Conservation (phyloP, 768 basidiomycete species). For the Rhizopogon vulgaris region DNA sequence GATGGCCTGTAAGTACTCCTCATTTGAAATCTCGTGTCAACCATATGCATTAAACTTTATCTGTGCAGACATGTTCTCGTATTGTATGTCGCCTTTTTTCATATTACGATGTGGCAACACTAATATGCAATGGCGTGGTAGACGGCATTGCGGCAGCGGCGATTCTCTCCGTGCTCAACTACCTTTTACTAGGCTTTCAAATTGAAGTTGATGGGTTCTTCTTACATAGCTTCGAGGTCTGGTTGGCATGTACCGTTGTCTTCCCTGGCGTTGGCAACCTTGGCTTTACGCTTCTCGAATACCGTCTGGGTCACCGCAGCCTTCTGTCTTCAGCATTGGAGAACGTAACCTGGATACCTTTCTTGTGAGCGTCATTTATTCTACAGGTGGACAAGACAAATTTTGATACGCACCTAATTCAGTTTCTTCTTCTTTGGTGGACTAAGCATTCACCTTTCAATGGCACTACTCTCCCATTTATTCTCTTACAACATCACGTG, state of each 20-base stretch:
- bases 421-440: constrained; percentile 81
- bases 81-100: constrained; percentile 23
- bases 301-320: constrained; percentile 55
- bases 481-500: constrained; percentile 65
- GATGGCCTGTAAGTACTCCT: constrained; percentile 53
- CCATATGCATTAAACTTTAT: neutral
- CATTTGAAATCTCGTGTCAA: neutral
- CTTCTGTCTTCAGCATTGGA: constrained; percentile 46
- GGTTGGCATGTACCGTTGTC: constrained; percentile 66
- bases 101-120: too few relatives aligned
- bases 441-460: constrained; percentile 61
- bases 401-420: neutral
- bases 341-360: constrained; percentile 61
- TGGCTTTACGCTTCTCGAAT: constrained; percentile 62
- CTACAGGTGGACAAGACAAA: constrained; percentile 1
- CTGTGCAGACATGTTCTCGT: constrained; percentile 38
- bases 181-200: constrained; percentile 59
- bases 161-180: constrained; percentile 61
- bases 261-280: constrained; percentile 67
- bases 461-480: constrained; percentile 60
- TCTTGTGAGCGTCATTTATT: constrained; percentile 52
- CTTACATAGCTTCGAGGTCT: constrained; percentile 67
- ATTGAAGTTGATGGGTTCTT: constrained; percentile 65
- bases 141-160: constrained; percentile 62
- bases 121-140: constrained; percentile 4